phyloP scores from a whole-genome alignment of 108 stramenopile species.

The Nitzschia inconspicua region DNA sequence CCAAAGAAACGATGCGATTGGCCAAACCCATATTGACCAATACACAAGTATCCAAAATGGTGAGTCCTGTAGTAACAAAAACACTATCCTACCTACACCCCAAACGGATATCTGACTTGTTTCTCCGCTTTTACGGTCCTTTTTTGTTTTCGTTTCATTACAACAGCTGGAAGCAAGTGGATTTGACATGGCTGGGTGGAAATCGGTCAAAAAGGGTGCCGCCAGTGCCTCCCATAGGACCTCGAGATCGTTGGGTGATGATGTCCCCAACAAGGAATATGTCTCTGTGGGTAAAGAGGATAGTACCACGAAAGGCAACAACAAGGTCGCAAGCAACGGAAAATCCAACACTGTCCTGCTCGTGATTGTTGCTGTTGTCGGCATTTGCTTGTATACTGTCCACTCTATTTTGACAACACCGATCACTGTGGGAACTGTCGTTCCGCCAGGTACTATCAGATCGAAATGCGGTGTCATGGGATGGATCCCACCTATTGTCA shows the following conservation, averaged over 20 bases:
- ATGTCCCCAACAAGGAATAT: not conserved
- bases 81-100: not conserved
- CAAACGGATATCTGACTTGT: not conserved
- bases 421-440: constrained; percentile 18
- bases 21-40: constrained; percentile 72
- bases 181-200: constrained; percentile 16
- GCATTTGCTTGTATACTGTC: constrained; percentile 12
- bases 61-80: constrained; percentile 28
- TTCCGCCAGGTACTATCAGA: constrained; percentile 28
- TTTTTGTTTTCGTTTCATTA: not conserved
- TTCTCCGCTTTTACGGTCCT: not conserved
- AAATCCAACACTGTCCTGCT: constrained; percentile 1
- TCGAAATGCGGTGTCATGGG: constrained; percentile 44
- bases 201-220: constrained; percentile 1
- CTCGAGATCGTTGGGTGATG: no score
- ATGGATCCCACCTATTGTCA: constrained; percentile 1
- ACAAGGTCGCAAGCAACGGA: not conserved
- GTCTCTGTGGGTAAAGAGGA: not conserved
- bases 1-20: constrained; percentile 43
- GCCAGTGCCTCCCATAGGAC: not conserved
- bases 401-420: constrained; percentile 32
- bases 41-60: constrained; percentile 68
- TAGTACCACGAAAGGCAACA: not conserved
- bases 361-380: constrained; percentile 4
- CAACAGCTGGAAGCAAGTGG: constrained; percentile 22